phyloP scores from a whole-genome alignment of 257 asterid species.

The Solanum virginianum region DNA sequence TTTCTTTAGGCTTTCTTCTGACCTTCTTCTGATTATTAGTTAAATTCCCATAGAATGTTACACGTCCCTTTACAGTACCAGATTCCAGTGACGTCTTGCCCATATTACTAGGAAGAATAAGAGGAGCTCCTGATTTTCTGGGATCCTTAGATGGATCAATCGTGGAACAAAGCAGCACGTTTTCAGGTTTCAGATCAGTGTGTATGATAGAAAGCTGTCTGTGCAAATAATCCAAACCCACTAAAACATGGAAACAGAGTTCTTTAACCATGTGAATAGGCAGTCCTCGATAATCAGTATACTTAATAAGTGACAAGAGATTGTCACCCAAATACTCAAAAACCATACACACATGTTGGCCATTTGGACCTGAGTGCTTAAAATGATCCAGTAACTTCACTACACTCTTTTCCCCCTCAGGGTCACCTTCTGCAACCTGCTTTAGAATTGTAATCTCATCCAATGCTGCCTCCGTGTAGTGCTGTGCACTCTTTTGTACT shows the following conservation, averaged over 20 bases:
- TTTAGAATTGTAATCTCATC: constrained; percentile 78
- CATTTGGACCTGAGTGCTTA: constrained; percentile 92
- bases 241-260: constrained; percentile 68
- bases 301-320: constrained; percentile 73
- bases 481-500: constrained; percentile 89
- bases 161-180: constrained; percentile 56
- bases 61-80: constrained; percentile 36
- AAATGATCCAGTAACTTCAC: constrained; percentile 90
- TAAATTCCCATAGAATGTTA: constrained; percentile 33
- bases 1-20: constrained; percentile 54
- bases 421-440: constrained; percentile 83
- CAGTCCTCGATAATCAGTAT: constrained; percentile 61
- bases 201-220: constrained; percentile 84
- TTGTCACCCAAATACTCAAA: constrained; percentile 88
- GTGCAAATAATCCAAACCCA: constrained; percentile 86
- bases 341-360: constrained; percentile 93
- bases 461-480: constrained; percentile 90
- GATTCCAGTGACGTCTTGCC: constrained; percentile 28
- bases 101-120: constrained; percentile 43
- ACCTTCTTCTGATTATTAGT: constrained; percentile 79
- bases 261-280: constrained; percentile 79
- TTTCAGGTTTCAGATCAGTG: constrained; percentile 95
- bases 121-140: constrained; percentile 47
- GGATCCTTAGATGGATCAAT: constrained; percentile 77
- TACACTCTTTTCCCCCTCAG: constrained; percentile 65